These are phyloP conservation scores for Vitis amurensis DNA, from an alignment of 164 flowering plant species.

Conservation along the genomic window DNA sequence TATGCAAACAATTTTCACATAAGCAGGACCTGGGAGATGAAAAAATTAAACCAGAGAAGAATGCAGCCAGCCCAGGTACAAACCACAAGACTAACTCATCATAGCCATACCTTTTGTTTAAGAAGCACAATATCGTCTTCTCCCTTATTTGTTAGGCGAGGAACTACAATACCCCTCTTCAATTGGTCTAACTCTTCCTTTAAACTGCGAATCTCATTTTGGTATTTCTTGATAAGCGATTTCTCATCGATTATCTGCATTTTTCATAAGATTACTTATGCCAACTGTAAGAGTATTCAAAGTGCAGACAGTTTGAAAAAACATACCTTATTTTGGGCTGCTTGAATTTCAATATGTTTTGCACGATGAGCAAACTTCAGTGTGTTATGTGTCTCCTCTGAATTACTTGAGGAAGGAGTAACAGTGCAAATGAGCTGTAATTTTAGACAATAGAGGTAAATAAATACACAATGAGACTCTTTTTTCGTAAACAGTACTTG, in stretches of 20 bases:
- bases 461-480: neutral
- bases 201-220: conserved; percentile 77
- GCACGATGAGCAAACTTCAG: conserved; percentile 98
- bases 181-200: conserved; percentile 91
- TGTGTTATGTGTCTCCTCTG: conserved; percentile 98
- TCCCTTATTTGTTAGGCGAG: conserved; percentile 55
- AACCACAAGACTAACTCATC: neutral
- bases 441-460: conserved; percentile 7
- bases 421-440: conserved; percentile 93
- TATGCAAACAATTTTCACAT: neutral
- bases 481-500: neutral
- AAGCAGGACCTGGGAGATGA: neutral
- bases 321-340: conserved; percentile 87
- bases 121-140: conserved; percentile 68
- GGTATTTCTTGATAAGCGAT: conserved; percentile 96
- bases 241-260: conserved; percentile 96
- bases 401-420: conserved; percentile 91
- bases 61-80: neutral
- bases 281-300: conserved; percentile 6
- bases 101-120: conserved; percentile 78
- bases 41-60: neutral
- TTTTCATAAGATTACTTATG: conserved; percentile 8
- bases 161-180: conserved; percentile 69
- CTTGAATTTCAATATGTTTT: conserved; percentile 94
- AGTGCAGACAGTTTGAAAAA: conserved; percentile 3